Percentiles rank a stretch among this genome's conserved stretches.
These are phyloP conservation scores for Saccharum officinarum DNA, from an alignment of 176 grass and related monocot genomes.

Conservation along the genomic window DNA sequence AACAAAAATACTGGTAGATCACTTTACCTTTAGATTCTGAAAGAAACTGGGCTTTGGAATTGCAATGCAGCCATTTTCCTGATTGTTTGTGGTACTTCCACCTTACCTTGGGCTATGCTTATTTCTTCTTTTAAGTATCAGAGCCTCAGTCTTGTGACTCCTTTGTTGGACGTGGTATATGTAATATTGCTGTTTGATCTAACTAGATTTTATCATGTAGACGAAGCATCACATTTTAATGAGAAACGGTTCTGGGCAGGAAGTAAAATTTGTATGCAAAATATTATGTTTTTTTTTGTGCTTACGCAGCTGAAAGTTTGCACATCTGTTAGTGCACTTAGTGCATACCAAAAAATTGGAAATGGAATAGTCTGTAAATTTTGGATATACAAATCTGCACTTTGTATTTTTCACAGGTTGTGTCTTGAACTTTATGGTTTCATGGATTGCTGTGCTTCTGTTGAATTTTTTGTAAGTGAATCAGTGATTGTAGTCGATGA, in stretches of 20 bases:
- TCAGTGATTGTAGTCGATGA: neutral
- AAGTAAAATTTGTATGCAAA: conserved; percentile 16
- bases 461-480: conserved; percentile 16
- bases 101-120: neutral
- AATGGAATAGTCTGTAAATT: conserved; percentile 2
- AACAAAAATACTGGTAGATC: neutral
- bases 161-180: neutral
- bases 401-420: neutral
- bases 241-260: neutral
- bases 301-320: neutral
- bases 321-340: neutral
- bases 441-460: conserved; percentile 1
- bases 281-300: neutral
- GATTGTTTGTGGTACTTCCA: neutral
- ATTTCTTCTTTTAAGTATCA: neutral
- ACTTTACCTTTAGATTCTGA: neutral
- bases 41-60: neutral
- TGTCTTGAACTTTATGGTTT: neutral
- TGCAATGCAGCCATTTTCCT: neutral
- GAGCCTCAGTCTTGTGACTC: neutral
- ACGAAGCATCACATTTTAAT: neutral
- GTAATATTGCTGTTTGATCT: neutral
- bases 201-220: neutral
- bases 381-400: neutral
- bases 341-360: neutral